phyloP scores from a whole-genome alignment of 768 basidiomycete species.

The Lentinula aciculospora region DNA sequence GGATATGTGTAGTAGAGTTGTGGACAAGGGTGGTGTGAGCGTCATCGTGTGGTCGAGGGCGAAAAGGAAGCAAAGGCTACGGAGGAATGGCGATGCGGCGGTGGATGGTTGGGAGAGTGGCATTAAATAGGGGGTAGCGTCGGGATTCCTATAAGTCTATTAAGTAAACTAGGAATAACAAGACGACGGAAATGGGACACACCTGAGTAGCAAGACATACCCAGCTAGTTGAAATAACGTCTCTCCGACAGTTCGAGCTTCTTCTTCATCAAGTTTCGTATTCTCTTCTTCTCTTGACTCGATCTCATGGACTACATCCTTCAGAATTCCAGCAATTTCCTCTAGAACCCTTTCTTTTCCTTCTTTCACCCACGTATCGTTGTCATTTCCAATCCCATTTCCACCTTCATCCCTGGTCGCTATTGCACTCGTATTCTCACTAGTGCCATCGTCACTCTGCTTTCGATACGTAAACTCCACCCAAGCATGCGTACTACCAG shows the following conservation, averaged over 20 bases:
- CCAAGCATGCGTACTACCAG: slow-evolving; percentile 57
- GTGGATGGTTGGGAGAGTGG: slow-evolving; percentile 49
- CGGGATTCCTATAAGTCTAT: slow-evolving; percentile 30
- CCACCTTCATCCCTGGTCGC: background rate
- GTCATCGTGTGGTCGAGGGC: slow-evolving; percentile 55
- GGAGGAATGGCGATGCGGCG: slow-evolving; percentile 54
- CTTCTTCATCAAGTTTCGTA: slow-evolving; percentile 56
- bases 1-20: slow-evolving; percentile 58
- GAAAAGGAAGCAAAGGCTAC: slow-evolving; percentile 56
- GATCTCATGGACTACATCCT: slow-evolving; percentile 69
- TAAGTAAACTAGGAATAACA: background rate
- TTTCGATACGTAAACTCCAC: slow-evolving; percentile 30
- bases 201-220: slow-evolving; percentile 58
- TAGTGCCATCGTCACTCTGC: slow-evolving; percentile 18
- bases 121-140: slow-evolving; percentile 39
- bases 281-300: slow-evolving; percentile 58
- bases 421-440: slow-evolving; percentile 7
- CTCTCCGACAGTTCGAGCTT: slow-evolving; percentile 58
- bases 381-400: slow-evolving; percentile 18
- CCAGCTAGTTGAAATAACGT: slow-evolving; percentile 52
- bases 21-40: slow-evolving; percentile 56
- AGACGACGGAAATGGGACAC: slow-evolving; percentile 20
- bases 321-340: slow-evolving; percentile 64
- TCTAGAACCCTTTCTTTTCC: slow-evolving; percentile 55
- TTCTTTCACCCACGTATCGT: slow-evolving; percentile 10